Evolutionary conservation across 345 rosid species (phyloP).

Genomic region (Crucihimalaya himalaica): DNA sequence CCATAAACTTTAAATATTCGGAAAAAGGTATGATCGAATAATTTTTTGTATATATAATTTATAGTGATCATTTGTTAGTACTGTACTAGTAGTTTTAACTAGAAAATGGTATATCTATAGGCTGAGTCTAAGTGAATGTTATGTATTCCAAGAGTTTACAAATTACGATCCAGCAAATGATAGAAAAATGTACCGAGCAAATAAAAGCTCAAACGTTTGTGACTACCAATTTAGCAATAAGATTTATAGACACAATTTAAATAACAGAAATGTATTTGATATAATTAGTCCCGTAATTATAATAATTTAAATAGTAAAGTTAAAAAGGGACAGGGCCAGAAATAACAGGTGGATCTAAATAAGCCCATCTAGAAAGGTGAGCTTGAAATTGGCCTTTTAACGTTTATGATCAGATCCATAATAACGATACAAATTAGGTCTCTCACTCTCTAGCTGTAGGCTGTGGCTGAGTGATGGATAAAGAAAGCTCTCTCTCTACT

Average conservation of each 20-base stretch:
- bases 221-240: not conserved
- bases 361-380: not conserved
- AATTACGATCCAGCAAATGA: not conserved
- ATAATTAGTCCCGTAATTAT: not conserved
- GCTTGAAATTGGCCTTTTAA: not conserved
- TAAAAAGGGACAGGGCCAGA: not conserved
- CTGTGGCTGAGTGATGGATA: not conserved
- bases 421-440: constrained; percentile 22
- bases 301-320: too few species aligned
- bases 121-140: not conserved
- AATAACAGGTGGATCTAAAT: not conserved
- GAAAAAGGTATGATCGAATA: not conserved
- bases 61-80: not conserved
- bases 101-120: not conserved
- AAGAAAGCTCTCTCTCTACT: not conserved
- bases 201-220: too few species aligned
- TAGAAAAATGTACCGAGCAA: not conserved
- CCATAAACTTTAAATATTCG: not conserved
- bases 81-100: not conserved
- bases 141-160: not conserved
- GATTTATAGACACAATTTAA: not conserved
- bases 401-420: not conserved
- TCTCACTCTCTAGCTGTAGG: not conserved
- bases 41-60: not conserved
- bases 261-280: not conserved